phyloP scores from a whole-genome alignment of 306 rosid genomes.

The Prunus persica region Prunus_persica_NCBIv2 NC_034011.1:21012001-21012500 shows the following conservation, averaged over 20 bases:
- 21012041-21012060: neutral
- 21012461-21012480: constrained; percentile 70
- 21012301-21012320: constrained; percentile 53
- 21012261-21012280: constrained; percentile 70
- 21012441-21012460: constrained; percentile 86
- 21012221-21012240: neutral
- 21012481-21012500: constrained; percentile 58
- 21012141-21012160: too few species aligned
- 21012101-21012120: too few species aligned
- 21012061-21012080: too few species aligned
- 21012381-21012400: constrained; percentile 92
- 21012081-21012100: too few species aligned
- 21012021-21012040: neutral
- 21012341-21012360: constrained; percentile 44
- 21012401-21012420: constrained; percentile 75
- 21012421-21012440: constrained; percentile 90
- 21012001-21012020: too few species aligned
- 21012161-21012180: too few species aligned
- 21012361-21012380: constrained; percentile 94
- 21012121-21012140: too few species aligned
- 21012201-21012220: neutral
- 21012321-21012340: constrained; percentile 55
- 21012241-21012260: constrained; percentile 41
- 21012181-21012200: neutral
- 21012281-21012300: constrained; percentile 56